Evolutionary conservation across 1,139 yeast genomes (phyloP).

Genomic region (Sugiyamaella grinbergsii): DNA sequence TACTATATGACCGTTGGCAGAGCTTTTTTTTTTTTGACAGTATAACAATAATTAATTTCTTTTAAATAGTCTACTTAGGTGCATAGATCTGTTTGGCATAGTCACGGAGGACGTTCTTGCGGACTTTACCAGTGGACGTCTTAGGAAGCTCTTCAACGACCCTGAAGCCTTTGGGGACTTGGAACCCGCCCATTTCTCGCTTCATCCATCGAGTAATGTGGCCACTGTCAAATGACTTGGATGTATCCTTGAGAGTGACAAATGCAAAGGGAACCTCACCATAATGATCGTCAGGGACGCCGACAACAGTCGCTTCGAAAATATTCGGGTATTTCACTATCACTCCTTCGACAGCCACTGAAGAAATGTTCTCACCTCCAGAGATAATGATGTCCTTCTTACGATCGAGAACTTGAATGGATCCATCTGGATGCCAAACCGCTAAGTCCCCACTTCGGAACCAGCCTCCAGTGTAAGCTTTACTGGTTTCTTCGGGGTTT

Average conservation of each 20-base stretch:
- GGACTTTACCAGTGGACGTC: slow-evolving; percentile 45
- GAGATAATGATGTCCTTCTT: slow-evolving; percentile 80
- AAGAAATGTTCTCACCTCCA: slow-evolving; percentile 81
- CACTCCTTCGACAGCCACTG: slow-evolving; percentile 69
- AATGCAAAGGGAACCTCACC: slow-evolving; percentile 46
- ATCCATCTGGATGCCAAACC: slow-evolving; percentile 56
- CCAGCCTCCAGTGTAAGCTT: slow-evolving; percentile 65
- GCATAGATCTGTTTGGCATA: slow-evolving; percentile 16
- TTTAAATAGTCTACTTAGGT: slow-evolving; percentile 1
- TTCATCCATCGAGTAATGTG: slow-evolving; percentile 36
- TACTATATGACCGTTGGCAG: too few species aligned
- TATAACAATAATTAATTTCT: too few species aligned
- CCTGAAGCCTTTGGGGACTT: slow-evolving; percentile 40
- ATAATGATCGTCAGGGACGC: slow-evolving; percentile 42
- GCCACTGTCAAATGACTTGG: slow-evolving; percentile 26
- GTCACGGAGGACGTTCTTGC: slow-evolving; percentile 41
- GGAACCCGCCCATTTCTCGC: slow-evolving; percentile 41
- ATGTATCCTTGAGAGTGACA: slow-evolving; percentile 33
- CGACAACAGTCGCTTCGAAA: slow-evolving; percentile 46
- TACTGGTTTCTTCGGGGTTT: slow-evolving; percentile 55
- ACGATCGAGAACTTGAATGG: slow-evolving; percentile 66
- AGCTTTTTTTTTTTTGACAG: too few species aligned
- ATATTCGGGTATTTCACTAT: slow-evolving; percentile 51
- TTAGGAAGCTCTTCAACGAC: slow-evolving; percentile 41
- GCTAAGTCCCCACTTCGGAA: slow-evolving; percentile 80